Base-by-base conservation (phyloP, 192 early-diverging fungal genomes). In the Fimicolochytrium jonesii region DNA sequence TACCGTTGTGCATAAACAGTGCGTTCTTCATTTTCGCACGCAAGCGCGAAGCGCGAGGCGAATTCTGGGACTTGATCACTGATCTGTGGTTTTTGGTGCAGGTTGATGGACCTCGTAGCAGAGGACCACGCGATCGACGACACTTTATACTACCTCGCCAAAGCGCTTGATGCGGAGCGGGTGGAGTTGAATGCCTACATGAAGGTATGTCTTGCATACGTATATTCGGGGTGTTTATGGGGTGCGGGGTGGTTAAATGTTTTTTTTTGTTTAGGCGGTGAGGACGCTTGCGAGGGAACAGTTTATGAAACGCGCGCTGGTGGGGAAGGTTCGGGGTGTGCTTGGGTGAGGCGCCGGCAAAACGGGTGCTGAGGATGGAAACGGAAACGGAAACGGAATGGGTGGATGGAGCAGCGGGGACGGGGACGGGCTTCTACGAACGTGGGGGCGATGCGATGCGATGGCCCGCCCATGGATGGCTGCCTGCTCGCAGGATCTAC, bases 111-210 rank as follows among this genome's bases (percentile, higher is more conserved):
- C 17, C 62, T 91, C 67, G 86, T 93, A 1, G 92, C 88, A 23
- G 92, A 94, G 53, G 92, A 93, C 49, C 86, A 88, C 44, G 92
- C 92, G 0, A 85, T 93, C 36, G 90, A 92, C 48, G 94, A 97
- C 58, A 84, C 88, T 5, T 81, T 94, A 41, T 93, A 94, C 65
- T 80, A 85, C 30, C 70, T 97, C 42, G 82, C 86, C 20, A 82
- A 86, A 62, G 91, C 92, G 4, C 70, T 97, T 36, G 87, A 83
- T 59, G 82, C 80, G 37, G 88, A 92, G 49, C 74, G 74, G 50
- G 81, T 96, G 39, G 81, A 90, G 10, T 59, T 90, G 23, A 64
- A 70, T 26, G 78, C 78, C 1, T 96, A 88, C 59, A 86, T 94
- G 85, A 91, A 90, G 87, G 89, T 82, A 69, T 30, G 45, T 26